phyloP scores from a whole-genome alignment of 208 protist species.

The Porcisia hertigi region DNA sequence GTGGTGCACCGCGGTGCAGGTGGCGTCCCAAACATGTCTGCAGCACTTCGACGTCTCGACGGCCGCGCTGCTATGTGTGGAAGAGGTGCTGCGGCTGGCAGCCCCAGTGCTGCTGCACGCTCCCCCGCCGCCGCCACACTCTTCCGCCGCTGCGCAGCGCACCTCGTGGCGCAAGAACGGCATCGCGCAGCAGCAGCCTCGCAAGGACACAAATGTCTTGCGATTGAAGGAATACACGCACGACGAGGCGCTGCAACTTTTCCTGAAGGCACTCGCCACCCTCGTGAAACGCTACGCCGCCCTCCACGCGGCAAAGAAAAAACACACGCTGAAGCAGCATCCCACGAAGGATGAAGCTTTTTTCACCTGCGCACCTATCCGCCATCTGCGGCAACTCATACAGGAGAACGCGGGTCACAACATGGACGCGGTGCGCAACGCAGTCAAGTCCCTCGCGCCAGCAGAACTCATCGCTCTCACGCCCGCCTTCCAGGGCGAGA shows the following conservation, averaged over 20 bases:
- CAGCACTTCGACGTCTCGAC: slow-evolving; percentile 31
- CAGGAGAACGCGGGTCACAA: slow-evolving; percentile 8
- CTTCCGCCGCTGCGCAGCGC: not conserved
- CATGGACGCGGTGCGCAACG: slow-evolving; percentile 25
- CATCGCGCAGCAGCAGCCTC: slow-evolving; percentile 27
- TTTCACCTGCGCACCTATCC: slow-evolving; percentile 39
- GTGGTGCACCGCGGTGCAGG: slow-evolving; percentile 53
- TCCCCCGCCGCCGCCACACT: slow-evolving; percentile 6
- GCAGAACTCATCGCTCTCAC: slow-evolving; percentile 47
- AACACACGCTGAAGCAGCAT: slow-evolving; percentile 44
- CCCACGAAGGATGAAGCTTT: slow-evolving; percentile 38
- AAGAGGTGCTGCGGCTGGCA: slow-evolving; percentile 59
- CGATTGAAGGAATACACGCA: slow-evolving; percentile 44
- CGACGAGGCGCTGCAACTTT: slow-evolving; percentile 47
- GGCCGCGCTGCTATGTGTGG: slow-evolving; percentile 55
- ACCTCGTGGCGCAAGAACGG: slow-evolving; percentile 19
- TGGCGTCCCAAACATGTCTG: slow-evolving; percentile 29
- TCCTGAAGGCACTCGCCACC: slow-evolving; percentile 44
- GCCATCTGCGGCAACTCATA: slow-evolving; percentile 50
- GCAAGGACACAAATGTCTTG: slow-evolving; percentile 29
- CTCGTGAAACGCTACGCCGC: slow-evolving; percentile 57
- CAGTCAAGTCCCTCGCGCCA: slow-evolving; percentile 26
- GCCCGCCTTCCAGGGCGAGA: slow-evolving; percentile 26
- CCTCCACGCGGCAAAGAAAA: slow-evolving; percentile 38
- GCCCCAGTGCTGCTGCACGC: slow-evolving; percentile 51